Evolutionary conservation across 371 early-diverging fungal genomes (phyloP).

Genomic region (Zychaea mexicana): DNA sequence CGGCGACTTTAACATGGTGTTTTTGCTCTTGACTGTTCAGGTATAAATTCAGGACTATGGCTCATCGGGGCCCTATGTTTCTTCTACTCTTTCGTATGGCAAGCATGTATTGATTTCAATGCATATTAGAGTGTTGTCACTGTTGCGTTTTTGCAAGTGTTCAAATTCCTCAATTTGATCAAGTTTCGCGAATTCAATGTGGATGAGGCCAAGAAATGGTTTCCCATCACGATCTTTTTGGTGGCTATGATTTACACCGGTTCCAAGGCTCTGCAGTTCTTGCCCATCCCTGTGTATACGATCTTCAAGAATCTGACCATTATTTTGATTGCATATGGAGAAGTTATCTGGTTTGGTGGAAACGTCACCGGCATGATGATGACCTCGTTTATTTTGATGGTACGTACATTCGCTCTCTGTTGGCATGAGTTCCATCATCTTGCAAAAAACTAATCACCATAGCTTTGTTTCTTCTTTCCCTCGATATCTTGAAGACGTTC

Average conservation of each 20-base stretch:
- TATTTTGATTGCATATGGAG: constrained; percentile 95
- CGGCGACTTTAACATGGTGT: constrained; percentile 85
- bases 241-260: constrained; percentile 98
- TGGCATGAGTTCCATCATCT: too few relatives aligned
- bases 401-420: constrained; percentile 17
- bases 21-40: constrained; percentile 88
- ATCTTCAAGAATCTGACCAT: constrained; percentile 99
- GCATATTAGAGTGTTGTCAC: constrained; percentile 37
- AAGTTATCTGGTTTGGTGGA: constrained; percentile 82
- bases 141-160: constrained; percentile 38
- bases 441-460: not conserved
- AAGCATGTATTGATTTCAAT: not conserved
- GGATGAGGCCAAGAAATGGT: constrained; percentile 80
- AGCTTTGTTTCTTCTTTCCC: not conserved
- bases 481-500: constrained; percentile 50
- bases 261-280: constrained; percentile 89
- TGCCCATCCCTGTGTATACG: constrained; percentile 96
- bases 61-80: not conserved
- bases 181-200: constrained; percentile 65
- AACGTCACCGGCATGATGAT: constrained; percentile 80
- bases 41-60: constrained; percentile 26
- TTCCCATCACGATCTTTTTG: constrained; percentile 84
- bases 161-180: constrained; percentile 68
- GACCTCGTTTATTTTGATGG: constrained; percentile 89
- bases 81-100: not conserved